phyloP scores from a whole-genome alignment of 768 basidiomycete genomes.

The Phaeotremella fagi region DNA sequence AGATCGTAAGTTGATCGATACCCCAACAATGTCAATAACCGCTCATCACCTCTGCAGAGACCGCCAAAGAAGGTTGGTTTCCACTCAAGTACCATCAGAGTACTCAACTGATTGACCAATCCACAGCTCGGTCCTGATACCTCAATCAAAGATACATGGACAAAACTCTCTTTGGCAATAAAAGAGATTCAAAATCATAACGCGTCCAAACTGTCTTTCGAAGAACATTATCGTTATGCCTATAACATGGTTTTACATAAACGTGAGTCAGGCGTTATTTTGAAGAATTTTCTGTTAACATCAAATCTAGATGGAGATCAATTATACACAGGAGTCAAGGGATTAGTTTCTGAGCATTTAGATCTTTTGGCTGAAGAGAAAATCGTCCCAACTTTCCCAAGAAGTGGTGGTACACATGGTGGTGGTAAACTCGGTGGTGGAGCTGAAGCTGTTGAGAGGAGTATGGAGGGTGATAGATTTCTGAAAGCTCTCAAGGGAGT shows the following conservation, averaged over 20 bases:
- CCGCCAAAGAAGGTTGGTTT: slow-evolving; percentile 33
- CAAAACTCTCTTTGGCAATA: slow-evolving; percentile 74
- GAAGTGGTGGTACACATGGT: slow-evolving; percentile 51
- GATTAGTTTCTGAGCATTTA: slow-evolving; percentile 76
- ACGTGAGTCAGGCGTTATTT: slow-evolving; percentile 24
- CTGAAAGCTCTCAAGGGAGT: slow-evolving; percentile 75
- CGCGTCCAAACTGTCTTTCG: slow-evolving; percentile 78
- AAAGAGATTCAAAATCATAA: slow-evolving; percentile 93
- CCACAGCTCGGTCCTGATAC: slow-evolving; percentile 36
- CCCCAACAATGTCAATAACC: neutral
- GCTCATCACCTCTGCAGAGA: slow-evolving; percentile 17
- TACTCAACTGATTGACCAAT: neutral
- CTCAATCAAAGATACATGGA: slow-evolving; percentile 77
- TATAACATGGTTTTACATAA: slow-evolving; percentile 91
- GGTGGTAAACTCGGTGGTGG: slow-evolving; percentile 47
- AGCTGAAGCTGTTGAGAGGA: slow-evolving; percentile 66
- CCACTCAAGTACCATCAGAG: neutral
- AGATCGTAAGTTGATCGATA: slow-evolving; percentile 27
- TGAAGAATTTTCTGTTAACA: neutral
- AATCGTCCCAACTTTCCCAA: slow-evolving; percentile 77
- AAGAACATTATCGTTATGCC: slow-evolving; percentile 89
- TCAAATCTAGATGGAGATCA: slow-evolving; percentile 59
- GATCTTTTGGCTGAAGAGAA: slow-evolving; percentile 68
- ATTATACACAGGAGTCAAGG: slow-evolving; percentile 78
- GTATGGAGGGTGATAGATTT: slow-evolving; percentile 76